phyloP scores from a whole-genome alignment of 1,284 basidiomycete species.

The Omphalotus olearius region DNA sequence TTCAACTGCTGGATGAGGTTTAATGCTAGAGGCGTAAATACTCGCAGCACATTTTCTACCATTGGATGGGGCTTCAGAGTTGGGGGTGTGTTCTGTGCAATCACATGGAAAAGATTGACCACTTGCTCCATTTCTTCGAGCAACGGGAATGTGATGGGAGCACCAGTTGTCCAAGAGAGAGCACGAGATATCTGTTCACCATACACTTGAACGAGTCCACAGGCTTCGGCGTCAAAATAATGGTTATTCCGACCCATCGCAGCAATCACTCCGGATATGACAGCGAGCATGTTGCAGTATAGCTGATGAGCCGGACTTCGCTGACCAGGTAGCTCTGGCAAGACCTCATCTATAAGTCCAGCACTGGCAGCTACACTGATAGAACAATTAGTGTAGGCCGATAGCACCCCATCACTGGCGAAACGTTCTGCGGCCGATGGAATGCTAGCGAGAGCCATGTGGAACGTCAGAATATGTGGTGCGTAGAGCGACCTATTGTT shows the following conservation, averaged over 20 bases:
- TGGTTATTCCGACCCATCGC: slow-evolving; percentile 68
- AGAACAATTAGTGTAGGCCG: slow-evolving; percentile 80
- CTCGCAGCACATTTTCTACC: slow-evolving; percentile 58
- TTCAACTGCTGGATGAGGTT: slow-evolving; percentile 84
- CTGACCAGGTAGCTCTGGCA: slow-evolving; percentile 68
- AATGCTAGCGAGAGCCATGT: slow-evolving; percentile 80
- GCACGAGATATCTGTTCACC: slow-evolving; percentile 75
- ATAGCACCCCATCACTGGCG: slow-evolving; percentile 78
- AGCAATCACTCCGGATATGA: slow-evolving; percentile 72
- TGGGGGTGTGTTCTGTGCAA: slow-evolving; percentile 52
- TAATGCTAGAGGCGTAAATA: slow-evolving; percentile 64
- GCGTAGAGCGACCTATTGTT: slow-evolving; percentile 67
- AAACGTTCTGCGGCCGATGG: slow-evolving; percentile 79
- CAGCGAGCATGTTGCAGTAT: slow-evolving; percentile 84
- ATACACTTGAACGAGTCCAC: slow-evolving; percentile 83
- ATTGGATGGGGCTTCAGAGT: slow-evolving; percentile 40
- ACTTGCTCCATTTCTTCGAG: slow-evolving; percentile 81
- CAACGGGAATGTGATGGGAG: slow-evolving; percentile 65
- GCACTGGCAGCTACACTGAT: slow-evolving; percentile 73
- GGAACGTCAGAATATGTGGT: slow-evolving; percentile 76
- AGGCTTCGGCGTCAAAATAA: slow-evolving; percentile 84
- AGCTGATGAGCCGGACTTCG: slow-evolving; percentile 74
- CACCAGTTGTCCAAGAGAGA: slow-evolving; percentile 77
- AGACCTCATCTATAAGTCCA: slow-evolving; percentile 64
- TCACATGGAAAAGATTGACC: slow-evolving; percentile 69